Conservation (phyloP, 768 basidiomycete genomes). For the Boletus edulis region DNA sequence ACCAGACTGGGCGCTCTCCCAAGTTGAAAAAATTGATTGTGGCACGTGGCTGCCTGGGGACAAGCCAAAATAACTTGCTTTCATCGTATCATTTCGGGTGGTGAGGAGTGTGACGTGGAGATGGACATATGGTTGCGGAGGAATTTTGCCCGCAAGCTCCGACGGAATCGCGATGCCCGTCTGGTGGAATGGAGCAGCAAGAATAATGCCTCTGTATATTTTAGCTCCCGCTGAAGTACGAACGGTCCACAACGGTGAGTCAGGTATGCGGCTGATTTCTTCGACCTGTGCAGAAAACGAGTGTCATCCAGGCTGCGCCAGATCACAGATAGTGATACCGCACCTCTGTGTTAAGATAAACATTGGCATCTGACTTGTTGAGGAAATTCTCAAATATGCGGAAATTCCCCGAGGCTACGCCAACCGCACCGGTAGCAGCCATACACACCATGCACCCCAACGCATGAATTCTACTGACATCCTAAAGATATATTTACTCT, state of each 20-base stretch:
- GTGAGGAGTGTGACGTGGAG: slow-evolving; percentile 88
- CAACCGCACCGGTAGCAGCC: slow-evolving; percentile 64
- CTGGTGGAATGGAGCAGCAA: slow-evolving; percentile 84
- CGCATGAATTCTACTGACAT: slow-evolving; percentile 71
- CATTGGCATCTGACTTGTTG: slow-evolving; percentile 60
- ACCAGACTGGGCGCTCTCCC: slow-evolving; percentile 53
- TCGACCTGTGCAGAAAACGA: slow-evolving; percentile 41
- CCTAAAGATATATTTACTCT: slow-evolving; percentile 35
- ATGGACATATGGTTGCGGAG: slow-evolving; percentile 72
- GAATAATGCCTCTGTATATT: slow-evolving; percentile 71
- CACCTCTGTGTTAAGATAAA: slow-evolving; percentile 72
- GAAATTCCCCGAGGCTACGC: slow-evolving; percentile 78
- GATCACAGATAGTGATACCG: background rate
- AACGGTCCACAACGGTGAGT: slow-evolving; percentile 52
- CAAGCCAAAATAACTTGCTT: slow-evolving; percentile 69
- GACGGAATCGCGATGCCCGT: slow-evolving; percentile 54
- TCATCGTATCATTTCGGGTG: slow-evolving; percentile 63
- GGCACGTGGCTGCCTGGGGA: slow-evolving; percentile 46
- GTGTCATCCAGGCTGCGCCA: background rate
- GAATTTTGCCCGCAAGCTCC: slow-evolving; percentile 51
- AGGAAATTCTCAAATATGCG: slow-evolving; percentile 84
- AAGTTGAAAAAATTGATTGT: slow-evolving; percentile 68
- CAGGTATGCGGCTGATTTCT: slow-evolving; percentile 46
- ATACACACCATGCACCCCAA: slow-evolving; percentile 71
- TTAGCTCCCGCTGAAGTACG: slow-evolving; percentile 44